These are phyloP conservation scores for Neonectria ditissima DNA, from an alignment of 2,329 filamentous ascomycete genomes.

Conservation along the genomic window DNA sequence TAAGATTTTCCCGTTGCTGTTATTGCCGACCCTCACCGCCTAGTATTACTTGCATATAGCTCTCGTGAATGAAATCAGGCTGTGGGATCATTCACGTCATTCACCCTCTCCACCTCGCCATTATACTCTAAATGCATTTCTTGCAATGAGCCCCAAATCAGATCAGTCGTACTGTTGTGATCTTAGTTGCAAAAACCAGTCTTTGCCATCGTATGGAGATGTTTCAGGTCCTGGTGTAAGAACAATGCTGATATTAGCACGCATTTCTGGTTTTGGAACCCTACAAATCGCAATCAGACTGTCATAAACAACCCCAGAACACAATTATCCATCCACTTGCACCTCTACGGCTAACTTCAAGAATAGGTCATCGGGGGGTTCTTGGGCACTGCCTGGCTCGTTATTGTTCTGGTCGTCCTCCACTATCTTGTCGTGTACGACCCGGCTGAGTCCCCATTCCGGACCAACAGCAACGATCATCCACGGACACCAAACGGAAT, in stretches of 20 bases:
- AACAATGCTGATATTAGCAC: background rate
- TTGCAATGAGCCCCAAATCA: too few species aligned
- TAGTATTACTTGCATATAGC: background rate
- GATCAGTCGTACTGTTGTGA: background rate
- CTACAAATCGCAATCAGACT: too few species aligned
- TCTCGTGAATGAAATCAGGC: too few species aligned
- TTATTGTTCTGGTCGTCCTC: background rate
- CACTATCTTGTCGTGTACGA: slow-evolving; percentile 17
- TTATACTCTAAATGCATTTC: too few species aligned
- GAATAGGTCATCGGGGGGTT: slow-evolving; percentile 18
- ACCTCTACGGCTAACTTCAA: background rate
- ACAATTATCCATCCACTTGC: too few species aligned
- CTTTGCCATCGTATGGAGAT: background rate
- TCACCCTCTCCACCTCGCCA: background rate
- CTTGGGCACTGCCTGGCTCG: slow-evolving; percentile 18
- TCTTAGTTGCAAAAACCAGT: background rate
- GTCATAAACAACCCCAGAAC: too few species aligned
- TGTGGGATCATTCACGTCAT: background rate
- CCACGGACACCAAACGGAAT: slow-evolving; percentile 8
- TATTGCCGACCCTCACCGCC: background rate
- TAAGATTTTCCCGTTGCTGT: background rate
- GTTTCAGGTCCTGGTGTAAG: slow-evolving; percentile 18
- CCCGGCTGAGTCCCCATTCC: slow-evolving; percentile 6
- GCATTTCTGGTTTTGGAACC: too few species aligned
- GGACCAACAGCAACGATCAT: background rate